Conservation (phyloP, 2,329 filamentous ascomycete genomes). For the Aureobasidium pullulans region DNA sequence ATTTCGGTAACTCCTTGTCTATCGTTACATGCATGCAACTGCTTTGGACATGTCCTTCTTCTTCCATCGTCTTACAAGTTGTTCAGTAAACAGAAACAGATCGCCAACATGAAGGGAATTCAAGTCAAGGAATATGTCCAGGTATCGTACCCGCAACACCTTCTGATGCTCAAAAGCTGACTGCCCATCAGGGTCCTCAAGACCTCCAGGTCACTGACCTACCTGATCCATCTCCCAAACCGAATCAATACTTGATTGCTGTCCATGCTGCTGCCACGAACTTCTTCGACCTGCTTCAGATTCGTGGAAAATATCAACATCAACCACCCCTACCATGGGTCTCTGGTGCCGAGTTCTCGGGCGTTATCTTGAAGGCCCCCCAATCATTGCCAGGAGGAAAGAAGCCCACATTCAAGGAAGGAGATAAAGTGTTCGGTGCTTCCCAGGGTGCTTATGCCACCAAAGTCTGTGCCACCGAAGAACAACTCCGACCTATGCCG, state of each 20-base stretch:
- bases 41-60: neutral
- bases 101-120: constrained; percentile 13
- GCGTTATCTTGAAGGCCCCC: constrained; percentile 63
- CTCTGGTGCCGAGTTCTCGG: constrained; percentile 80
- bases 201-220: constrained; percentile 70
- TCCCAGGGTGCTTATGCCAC: constrained; percentile 81
- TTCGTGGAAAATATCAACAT: constrained; percentile 90
- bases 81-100: neutral
- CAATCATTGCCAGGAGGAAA: constrained; percentile 30
- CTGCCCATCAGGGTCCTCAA: constrained; percentile 56
- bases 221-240: constrained; percentile 63
- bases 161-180: neutral
- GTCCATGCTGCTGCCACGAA: constrained; percentile 85
- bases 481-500: constrained; percentile 64
- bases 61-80: neutral
- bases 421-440: constrained; percentile 80
- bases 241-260: constrained; percentile 75
- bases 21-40: neutral
- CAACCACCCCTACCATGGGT: constrained; percentile 86
- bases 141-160: constrained; percentile 1
- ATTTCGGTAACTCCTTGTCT: neutral
- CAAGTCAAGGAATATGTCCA: constrained; percentile 24
- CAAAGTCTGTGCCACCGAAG: constrained; percentile 60
- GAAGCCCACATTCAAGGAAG: constrained; percentile 56
- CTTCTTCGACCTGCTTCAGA: constrained; percentile 95